Evolutionary conservation across 495 filamentous ascomycete species (phyloP), one percentile per base, ranked within the genome.

Genomic region (Penicillium simplicissimum): DNA sequence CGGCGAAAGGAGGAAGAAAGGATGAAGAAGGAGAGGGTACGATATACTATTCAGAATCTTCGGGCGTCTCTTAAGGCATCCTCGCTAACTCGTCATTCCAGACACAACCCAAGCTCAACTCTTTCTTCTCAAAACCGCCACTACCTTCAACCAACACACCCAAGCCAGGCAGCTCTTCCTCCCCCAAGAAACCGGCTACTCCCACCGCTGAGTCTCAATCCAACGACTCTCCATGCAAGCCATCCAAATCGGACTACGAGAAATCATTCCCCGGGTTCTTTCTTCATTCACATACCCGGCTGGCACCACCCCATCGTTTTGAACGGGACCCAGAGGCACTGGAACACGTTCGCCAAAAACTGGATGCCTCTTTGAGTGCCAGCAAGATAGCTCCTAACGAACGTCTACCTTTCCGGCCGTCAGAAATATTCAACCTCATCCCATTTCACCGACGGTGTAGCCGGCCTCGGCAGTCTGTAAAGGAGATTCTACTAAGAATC

Each of bases 191-290:
- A 60, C 21, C 60, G 1, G 51, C 64, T 0, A 15, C 55, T 14
- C 15, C 2, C 14, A 31, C 45, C 11, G 64, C 72, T 31, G 53
- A 59, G 3, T 13, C 9, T 55, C 3, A 17, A 13, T 8, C 54
- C n/a, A 57, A 60, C 4, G 65, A 68, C 8, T 31, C 61, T 8
- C 33, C 69, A 7, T 31, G 4, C 23, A 48, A 61, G n/a, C 57
- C 68, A 37, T 65, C 60, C 52, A 63, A 76, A 36, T 83, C 86
- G 0, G 83, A 87, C 43, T 98, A 96, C 66, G 78, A 90, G 15
- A 84, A 83, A 62, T 74, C 70, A 34, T 97, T 97, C 67, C 85
- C 90, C 14, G 84, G 89, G 0, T 97, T 96, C 73, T 92, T 88
- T 59, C 62, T 92, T 10, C 85, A 92, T 56, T 78, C 83, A 14